A percentile compares a stretch with the other conserved stretches of the same genome.
These are phyloP conservation scores for Petasospora rhodanensis DNA, from an alignment of 1,139 yeast species.

Conservation along the genomic window DNA sequence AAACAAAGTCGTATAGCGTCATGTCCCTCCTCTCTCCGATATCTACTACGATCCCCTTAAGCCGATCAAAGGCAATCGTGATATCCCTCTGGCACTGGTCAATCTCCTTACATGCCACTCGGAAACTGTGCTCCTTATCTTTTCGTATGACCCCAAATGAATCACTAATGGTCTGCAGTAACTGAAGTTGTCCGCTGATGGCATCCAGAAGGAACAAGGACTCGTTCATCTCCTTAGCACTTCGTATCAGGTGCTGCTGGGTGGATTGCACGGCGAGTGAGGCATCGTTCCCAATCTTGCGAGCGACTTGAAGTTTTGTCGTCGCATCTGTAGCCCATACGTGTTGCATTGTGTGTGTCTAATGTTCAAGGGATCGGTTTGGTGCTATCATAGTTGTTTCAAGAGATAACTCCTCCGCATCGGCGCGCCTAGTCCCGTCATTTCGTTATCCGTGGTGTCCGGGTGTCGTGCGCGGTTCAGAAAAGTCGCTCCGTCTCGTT, in stretches of 20 bases:
- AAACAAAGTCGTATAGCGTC: slow-evolving; percentile 41
- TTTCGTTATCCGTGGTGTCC: background rate
- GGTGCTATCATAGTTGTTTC: too few relatives aligned
- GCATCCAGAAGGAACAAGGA: slow-evolving; percentile 32
- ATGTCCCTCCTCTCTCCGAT: slow-evolving; percentile 3
- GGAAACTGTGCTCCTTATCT: slow-evolving; percentile 24
- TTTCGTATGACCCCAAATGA: slow-evolving; percentile 29
- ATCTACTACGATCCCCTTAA: slow-evolving; percentile 31
- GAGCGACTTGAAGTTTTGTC: slow-evolving; percentile 31
- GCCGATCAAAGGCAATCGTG: slow-evolving; percentile 26
- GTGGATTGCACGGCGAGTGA: slow-evolving; percentile 26
- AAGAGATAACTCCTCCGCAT: too few relatives aligned
- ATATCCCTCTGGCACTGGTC: slow-evolving; percentile 31
- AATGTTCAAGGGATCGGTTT: too few relatives aligned
- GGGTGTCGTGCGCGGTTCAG: background rate
- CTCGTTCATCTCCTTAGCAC: slow-evolving; percentile 26
- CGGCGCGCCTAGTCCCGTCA: too few relatives aligned
- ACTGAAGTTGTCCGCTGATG: slow-evolving; percentile 30
- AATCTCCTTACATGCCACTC: slow-evolving; percentile 26
- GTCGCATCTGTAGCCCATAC: slow-evolving; percentile 33
- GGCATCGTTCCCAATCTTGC: slow-evolving; percentile 33
- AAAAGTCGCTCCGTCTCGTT: too few relatives aligned
- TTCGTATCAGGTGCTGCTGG: slow-evolving; percentile 7
- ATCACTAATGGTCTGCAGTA: slow-evolving; percentile 29
- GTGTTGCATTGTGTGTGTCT: slow-evolving; percentile 1